phyloP scores from a whole-genome alignment of 495 filamentous ascomycete species.

The Neurospora sp. region DNA sequence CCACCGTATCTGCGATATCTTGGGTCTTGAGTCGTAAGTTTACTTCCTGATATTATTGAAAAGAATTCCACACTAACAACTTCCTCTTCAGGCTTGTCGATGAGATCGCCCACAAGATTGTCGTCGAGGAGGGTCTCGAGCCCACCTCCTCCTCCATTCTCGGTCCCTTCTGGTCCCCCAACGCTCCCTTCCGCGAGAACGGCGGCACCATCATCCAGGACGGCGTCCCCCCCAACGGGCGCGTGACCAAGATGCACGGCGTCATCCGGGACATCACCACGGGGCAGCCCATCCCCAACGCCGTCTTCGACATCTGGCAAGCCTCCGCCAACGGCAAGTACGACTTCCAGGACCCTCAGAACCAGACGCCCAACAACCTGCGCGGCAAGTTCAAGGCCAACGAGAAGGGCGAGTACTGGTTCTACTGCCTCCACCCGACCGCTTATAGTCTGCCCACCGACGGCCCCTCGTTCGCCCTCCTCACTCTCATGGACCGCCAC shows the following conservation, averaged over 20 bases:
- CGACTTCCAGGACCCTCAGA: conserved; percentile 77
- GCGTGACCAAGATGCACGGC: conserved; percentile 66
- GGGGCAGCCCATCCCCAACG: conserved; percentile 55
- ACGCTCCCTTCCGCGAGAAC: conserved; percentile 64
- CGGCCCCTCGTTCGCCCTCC: conserved; percentile 57
- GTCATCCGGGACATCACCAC: conserved; percentile 62
- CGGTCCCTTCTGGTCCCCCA: conserved; percentile 79
- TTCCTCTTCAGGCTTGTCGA: conserved; percentile 53
- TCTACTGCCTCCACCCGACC: conserved; percentile 77
- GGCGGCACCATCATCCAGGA: conserved; percentile 64
- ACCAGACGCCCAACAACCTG: conserved; percentile 71
- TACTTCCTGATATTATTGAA: neutral
- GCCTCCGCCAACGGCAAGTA: conserved; percentile 76
- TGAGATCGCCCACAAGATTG: conserved; percentile 74
- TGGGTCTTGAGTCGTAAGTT: conserved; percentile 70
- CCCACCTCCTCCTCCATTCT: conserved; percentile 78
- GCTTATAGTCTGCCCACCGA: conserved; percentile 72
- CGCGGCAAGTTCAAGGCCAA: conserved; percentile 74
- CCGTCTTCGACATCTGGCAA: conserved; percentile 81
- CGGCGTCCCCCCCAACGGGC: conserved; percentile 47
- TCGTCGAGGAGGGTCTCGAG: conserved; percentile 55
- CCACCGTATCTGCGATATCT: conserved; percentile 67
- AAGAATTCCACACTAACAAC: neutral
- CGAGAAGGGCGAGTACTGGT: conserved; percentile 63
- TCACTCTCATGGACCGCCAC: conserved; percentile 65